Base-by-base conservation (phyloP, 129 eudicot species). In the Flaveria brownii region DNA sequence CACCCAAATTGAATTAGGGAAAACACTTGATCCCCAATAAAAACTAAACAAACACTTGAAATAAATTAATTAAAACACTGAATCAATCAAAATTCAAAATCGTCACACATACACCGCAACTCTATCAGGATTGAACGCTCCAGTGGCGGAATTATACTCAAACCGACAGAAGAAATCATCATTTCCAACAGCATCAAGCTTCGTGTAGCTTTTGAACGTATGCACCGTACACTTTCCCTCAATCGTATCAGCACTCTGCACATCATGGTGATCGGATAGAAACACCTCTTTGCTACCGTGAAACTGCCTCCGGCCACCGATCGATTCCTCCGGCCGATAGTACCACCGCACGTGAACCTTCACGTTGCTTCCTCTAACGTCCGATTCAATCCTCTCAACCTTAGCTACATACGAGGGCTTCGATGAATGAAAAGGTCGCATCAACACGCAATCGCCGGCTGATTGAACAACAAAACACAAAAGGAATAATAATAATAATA, bases 91-190 rank as follows among this genome's bases (percentile, higher is more conserved):
- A 36, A 36, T 73, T 1, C 0, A 59, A 1, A 25, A 59, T 11
- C 16, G 66, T 60, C 12, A 64, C 5, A 82, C 98, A 43, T 80
- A 94, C 98, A 94, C 98, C 6, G 96, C 96, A 15, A 91, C 98
- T 68, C 91, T 82, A 65, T 94, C 97, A 0, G 97, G 98, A 79
- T 83, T 82, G 84, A 94, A 91, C 5, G 96, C 86, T 30, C 98
- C 98, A 0, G 98, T 91, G 18, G 84, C 20, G 0, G 97, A 94
- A 82, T 87, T 91, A 76, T 94, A 94, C 80, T 94, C 98, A 16
- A 94, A 94, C n/a, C 98, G 97, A 80, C 97, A 94, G 74, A 94
- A 94, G 79, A 78, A 94, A 60, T 91, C 98, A 14, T 94, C 97
- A 73, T 87, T 89, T 5, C 97, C 98, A 51, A 94, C 98, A 0